phyloP scores from a whole-genome alignment of 2,329 filamentous ascomycete species.

The Venturia carpophila region DNA sequence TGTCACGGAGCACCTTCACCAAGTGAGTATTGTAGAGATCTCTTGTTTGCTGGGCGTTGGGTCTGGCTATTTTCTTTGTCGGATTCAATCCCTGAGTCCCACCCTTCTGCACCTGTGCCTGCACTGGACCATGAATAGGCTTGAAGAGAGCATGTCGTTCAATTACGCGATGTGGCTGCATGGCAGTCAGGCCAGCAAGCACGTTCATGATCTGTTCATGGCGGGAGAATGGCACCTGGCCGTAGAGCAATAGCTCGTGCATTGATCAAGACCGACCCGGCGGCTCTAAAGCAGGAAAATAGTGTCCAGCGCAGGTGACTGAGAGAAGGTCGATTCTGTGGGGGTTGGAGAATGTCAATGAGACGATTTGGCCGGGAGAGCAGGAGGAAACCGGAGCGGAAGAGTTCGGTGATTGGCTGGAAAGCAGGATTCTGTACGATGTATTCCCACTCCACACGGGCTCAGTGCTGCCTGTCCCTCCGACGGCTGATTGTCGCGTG shows the following conservation, averaged over 20 bases:
- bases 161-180: conserved; percentile 48
- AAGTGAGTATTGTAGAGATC: conserved; percentile 49
- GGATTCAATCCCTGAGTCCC: conserved; percentile 37
- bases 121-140: conserved; percentile 33
- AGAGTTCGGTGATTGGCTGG: neutral
- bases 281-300: neutral
- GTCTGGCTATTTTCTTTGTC: conserved; percentile 27
- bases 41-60: conserved; percentile 24
- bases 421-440: neutral
- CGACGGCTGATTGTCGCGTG: neutral
- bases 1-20: conserved; percentile 35
- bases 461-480: neutral
- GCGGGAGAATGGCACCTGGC: conserved; percentile 48
- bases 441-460: neutral
- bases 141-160: conserved; percentile 54
- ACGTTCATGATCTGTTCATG: conserved; percentile 55
- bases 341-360: neutral
- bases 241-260: conserved; percentile 57
- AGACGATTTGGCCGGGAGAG: neutral
- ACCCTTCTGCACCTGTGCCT: neutral
- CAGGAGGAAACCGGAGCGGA: neutral
- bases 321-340: neutral
- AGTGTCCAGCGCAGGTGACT: neutral
- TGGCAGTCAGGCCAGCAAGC: conserved; percentile 52
- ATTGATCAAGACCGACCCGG: conserved; percentile 32